Evolutionary conservation across 306 rosid species (phyloP).

Genomic region (Pterocarpus macrocarpus): DNA sequence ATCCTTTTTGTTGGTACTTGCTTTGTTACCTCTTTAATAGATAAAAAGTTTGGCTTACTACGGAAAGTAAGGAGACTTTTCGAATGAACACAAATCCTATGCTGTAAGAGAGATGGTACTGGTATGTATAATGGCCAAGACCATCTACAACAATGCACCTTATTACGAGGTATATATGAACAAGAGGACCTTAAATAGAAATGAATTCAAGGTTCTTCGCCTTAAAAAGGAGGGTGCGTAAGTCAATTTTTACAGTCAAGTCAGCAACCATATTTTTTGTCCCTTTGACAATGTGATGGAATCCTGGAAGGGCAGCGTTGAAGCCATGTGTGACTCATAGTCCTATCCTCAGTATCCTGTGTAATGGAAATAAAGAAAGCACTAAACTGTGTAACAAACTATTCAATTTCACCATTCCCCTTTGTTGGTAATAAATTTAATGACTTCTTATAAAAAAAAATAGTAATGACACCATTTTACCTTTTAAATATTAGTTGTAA

Average conservation of each 20-base stretch:
- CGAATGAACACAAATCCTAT: slow-evolving; percentile 5
- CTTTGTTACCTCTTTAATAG: neutral
- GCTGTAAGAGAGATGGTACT: neutral
- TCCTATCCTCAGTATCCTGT: too few species aligned
- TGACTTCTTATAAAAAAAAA: neutral
- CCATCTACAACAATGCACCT: neutral
- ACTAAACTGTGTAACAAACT: neutral
- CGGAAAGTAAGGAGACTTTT: neutral
- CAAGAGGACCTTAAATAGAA: neutral
- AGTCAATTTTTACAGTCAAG: slow-evolving; percentile 9
- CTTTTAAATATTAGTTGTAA: neutral
- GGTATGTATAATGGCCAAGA: neutral
- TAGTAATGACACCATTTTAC: neutral
- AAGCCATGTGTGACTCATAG: neutral
- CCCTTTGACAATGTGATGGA: slow-evolving; percentile 39
- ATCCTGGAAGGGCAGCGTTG: slow-evolving; percentile 2
- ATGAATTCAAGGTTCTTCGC: neutral
- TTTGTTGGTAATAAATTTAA: neutral
- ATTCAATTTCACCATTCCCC: neutral
- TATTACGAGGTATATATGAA: neutral
- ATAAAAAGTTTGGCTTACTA: neutral
- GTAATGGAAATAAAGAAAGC: neutral
- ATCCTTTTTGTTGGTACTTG: too few species aligned
- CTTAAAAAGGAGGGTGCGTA: slow-evolving; percentile 25
- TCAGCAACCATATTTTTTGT: slow-evolving; percentile 46